Evolutionary conservation across 768 basidiomycete species (phyloP).

Genomic region (Tulasnella sp.): DNA sequence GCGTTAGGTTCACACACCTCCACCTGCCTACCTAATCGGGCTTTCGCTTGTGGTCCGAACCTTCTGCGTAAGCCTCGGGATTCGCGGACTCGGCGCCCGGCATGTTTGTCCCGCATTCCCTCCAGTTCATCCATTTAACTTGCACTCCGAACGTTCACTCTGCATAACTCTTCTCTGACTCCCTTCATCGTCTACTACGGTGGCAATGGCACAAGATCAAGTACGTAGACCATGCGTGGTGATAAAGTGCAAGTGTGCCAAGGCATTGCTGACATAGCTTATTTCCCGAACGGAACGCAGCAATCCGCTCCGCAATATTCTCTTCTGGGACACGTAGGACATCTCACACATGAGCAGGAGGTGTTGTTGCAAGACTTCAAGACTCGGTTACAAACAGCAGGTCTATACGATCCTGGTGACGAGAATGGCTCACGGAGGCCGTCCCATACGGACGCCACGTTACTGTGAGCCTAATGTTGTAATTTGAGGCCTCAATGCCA

Average conservation of each 20-base stretch:
- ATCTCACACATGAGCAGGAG: conserved; percentile 57
- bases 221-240: not conserved
- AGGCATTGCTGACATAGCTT: not conserved
- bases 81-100: conserved; percentile 13
- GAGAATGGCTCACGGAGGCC: conserved; percentile 43
- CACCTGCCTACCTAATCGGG: not conserved
- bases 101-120: not conserved
- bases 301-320: conserved; percentile 20
- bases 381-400: conserved; percentile 51
- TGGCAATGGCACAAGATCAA: not conserved
- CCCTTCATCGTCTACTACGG: not conserved
- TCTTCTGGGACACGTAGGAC: conserved; percentile 46
- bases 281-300: not conserved
- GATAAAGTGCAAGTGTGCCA: not conserved
- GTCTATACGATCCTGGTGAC: conserved; percentile 54
- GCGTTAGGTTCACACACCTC: not conserved
- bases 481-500: not conserved
- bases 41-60: not conserved
- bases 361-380: conserved; percentile 59
- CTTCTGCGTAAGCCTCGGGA: conserved; percentile 11
- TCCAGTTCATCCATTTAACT: not conserved
- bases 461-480: conserved; percentile 55
- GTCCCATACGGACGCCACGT: conserved; percentile 66
- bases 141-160: not conserved
- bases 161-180: not conserved